phyloP scores from a whole-genome alignment of 352 stramenopile genomes.

The Globisporangium barbulae region DNA sequence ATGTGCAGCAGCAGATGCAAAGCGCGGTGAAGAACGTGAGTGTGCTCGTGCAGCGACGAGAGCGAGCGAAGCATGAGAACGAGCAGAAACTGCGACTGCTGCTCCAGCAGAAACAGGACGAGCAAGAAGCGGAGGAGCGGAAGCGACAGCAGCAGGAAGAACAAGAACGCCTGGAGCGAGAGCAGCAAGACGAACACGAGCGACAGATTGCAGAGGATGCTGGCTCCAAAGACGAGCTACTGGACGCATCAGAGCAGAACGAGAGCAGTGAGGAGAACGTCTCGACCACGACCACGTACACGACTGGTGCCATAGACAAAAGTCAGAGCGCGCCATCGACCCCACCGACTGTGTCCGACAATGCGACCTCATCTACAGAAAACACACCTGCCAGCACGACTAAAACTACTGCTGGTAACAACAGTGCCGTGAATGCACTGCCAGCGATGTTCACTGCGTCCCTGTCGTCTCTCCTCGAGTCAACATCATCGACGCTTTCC shows the following conservation, averaged over 20 bases:
- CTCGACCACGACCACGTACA: neutral
- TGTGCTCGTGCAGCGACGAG: neutral
- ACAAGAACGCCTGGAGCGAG: neutral
- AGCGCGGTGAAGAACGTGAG: slow-evolving; percentile 19
- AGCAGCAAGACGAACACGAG: neutral
- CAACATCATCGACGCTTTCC: neutral
- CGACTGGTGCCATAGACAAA: neutral
- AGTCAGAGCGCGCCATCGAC: neutral
- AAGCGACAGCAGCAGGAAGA: neutral
- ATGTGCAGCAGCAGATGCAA: slow-evolving; percentile 15
- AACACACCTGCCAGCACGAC: neutral
- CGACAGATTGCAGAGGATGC: neutral
- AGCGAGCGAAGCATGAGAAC: neutral
- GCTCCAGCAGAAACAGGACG: neutral
- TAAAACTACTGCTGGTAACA: neutral
- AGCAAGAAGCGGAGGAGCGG: neutral
- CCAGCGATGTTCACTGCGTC: neutral
- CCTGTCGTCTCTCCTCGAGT: neutral
- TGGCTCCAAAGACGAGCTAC: neutral
- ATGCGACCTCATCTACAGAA: neutral
- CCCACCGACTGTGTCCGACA: neutral
- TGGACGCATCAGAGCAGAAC: neutral
- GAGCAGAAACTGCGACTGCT: slow-evolving; percentile 5
- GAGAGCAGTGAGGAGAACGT: slow-evolving; percentile 4
- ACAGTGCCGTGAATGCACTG: neutral